Evolutionary conservation across 2,329 filamentous ascomycete species (phyloP).

Genomic region (Hawksworthiomyces lignivorus): DNA sequence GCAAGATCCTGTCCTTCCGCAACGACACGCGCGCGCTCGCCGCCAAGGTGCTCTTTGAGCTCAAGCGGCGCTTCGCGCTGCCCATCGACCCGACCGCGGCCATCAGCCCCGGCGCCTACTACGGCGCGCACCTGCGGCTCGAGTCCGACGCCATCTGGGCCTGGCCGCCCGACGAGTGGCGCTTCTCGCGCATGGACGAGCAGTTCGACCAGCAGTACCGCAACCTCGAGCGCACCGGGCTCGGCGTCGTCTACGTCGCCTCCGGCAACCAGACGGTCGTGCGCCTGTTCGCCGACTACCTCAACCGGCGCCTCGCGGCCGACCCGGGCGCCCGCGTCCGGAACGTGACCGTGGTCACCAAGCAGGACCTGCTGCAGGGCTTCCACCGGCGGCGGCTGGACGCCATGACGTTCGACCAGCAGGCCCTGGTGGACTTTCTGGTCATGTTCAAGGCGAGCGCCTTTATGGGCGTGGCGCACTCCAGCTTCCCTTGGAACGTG

Average conservation of each 20-base stretch:
- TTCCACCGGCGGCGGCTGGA: constrained; percentile 16
- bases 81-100: constrained; percentile 18
- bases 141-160: constrained; percentile 24
- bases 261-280: constrained; percentile 23
- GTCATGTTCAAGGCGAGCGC: constrained; percentile 25
- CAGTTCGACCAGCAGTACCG: constrained; percentile 24
- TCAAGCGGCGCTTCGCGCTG: constrained; percentile 16
- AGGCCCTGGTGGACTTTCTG: constrained; percentile 25
- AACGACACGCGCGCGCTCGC: constrained; percentile 23
- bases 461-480: constrained; percentile 27
- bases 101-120: constrained; percentile 21
- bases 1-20: constrained; percentile 26
- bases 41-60: constrained; percentile 19
- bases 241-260: constrained; percentile 23
- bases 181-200: constrained; percentile 23
- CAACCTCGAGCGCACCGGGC: constrained; percentile 18
- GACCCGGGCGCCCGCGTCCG: background rate
- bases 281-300: constrained; percentile 17
- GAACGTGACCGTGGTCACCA: constrained; percentile 24
- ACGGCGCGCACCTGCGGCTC: constrained; percentile 25
- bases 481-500: constrained; percentile 27
- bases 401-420: constrained; percentile 25
- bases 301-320: constrained; percentile 10
- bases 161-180: constrained; percentile 23
- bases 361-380: constrained; percentile 21